Evolutionary conservation across 768 basidiomycete species (phyloP), one percentile per base, ranked within the genome.

Genomic region (Paxillus ammoniavirescens): DNA sequence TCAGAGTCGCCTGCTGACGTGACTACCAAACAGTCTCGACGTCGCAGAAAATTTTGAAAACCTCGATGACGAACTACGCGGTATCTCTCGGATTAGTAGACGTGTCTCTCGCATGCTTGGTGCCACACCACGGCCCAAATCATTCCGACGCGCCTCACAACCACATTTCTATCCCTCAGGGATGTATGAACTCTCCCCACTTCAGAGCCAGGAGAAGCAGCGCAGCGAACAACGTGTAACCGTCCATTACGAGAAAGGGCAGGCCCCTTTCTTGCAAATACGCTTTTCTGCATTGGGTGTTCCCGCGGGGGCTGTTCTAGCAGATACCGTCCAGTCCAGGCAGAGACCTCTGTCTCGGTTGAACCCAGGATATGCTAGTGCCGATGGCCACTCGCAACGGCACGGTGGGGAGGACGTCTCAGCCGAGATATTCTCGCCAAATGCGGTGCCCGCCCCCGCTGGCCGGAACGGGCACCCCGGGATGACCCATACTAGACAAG

Each of bases 141-240:
- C 79, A 17, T 83, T 87, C 67, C 77, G 70, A 18, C 77, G 77
- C 57, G 61, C 85, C n/a, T 73, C 82, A 0, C 82, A 77, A 14
- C 70, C 70, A 9, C 75, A 59, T 65, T 31, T 56, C 43, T 55
- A 58, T 45, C 53, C 49, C 38, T 44, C 53, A 23, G 51, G 30
- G 58, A 8, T 33, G 40, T 48, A 49, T 30, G 36, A 46, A 42
- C 37, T 10, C 57, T 48, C 57, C 5, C 21, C 26, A 2, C 13
- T 36, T 10, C 50, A 59, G 49, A 59, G 59, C 14, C 54, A 42
- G 14, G 23, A 46, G 28, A 31, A 26, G 36, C 48, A 23, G 21
- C 13, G 12, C 18, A 38, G 44, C n/a, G 54, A 63, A 4, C 72
- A 77, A 46, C 77, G 78, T 0, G 84, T 86, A 5, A 84, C 81